These are phyloP conservation scores for Nelumbo lutea DNA, from an alignment of 164 flowering plant genomes.

Conservation along the genomic window DNA sequence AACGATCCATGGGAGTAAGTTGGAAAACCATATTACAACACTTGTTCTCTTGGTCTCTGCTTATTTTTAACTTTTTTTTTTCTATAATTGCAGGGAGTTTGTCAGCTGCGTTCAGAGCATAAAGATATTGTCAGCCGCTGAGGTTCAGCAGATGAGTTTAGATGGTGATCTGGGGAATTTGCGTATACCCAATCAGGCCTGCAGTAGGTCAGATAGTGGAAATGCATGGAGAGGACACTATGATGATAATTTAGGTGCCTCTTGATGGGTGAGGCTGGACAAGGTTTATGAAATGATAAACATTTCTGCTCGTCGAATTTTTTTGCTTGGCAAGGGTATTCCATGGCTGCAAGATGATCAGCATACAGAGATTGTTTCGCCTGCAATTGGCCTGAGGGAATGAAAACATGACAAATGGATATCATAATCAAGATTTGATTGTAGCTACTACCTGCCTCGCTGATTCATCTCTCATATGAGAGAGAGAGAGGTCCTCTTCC, in stretches of 20 bases:
- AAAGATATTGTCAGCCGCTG: conserved; percentile 78
- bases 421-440: no score
- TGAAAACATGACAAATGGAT: no score
- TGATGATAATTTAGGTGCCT: conserved; percentile 59
- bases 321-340: no score
- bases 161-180: conserved; percentile 64
- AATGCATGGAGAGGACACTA: conserved; percentile 68
- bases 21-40: no score
- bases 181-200: conserved; percentile 57
- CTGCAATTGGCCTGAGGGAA: no score
- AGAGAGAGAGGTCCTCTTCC: no score
- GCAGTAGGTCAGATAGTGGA: conserved; percentile 80
- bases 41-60: no score
- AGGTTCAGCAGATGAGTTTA: conserved; percentile 89
- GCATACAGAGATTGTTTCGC: no score
- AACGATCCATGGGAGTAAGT: no score
- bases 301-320: not conserved
- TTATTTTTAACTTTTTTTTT: not conserved
- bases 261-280: conserved; percentile 40
- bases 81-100: conserved; percentile 54
- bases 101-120: conserved; percentile 88
- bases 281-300: not conserved
- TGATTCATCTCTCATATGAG: no score
- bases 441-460: no score
- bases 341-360: no score